Percentiles rank a stretch among this genome's conserved stretches.
Evolutionary conservation across 306 rosid genomes (phyloP).

Genomic region (Fagus sylvatica): DNA sequence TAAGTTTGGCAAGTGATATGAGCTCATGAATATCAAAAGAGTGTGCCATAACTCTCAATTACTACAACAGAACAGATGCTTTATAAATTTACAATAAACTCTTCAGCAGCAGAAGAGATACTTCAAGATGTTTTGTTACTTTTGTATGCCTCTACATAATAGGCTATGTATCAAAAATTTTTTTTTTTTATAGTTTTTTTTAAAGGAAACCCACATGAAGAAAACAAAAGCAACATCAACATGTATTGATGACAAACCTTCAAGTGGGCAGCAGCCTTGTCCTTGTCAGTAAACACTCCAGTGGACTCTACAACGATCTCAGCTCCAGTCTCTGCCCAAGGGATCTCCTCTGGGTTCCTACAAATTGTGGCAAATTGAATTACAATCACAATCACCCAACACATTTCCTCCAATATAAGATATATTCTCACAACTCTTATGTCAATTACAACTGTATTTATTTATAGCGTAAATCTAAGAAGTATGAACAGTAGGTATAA

Average conservation of each 20-base stretch:
- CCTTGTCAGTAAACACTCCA: constrained; percentile 59
- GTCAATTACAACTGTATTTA: background rate
- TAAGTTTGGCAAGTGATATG: too few relatives aligned
- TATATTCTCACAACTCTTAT: background rate
- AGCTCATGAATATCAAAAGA: background rate
- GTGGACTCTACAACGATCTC: constrained; percentile 57
- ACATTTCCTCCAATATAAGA: background rate
- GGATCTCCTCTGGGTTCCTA: constrained; percentile 68
- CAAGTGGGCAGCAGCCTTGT: constrained; percentile 64
- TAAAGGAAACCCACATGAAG: too few relatives aligned
- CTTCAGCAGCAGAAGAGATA: background rate
- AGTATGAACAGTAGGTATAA: background rate
- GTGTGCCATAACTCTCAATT: background rate
- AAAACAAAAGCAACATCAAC: background rate
- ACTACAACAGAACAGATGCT: background rate
- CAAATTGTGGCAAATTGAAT: background rate
- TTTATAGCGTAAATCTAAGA: too few relatives aligned
- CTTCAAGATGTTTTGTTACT: background rate
- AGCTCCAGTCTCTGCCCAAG: constrained; percentile 61
- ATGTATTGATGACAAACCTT: constrained; percentile 38
- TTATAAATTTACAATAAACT: background rate
- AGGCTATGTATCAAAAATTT: background rate
- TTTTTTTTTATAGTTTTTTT: too few relatives aligned
- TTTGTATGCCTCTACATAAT: background rate
- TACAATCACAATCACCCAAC: background rate